Base-by-base conservation (phyloP, 2,329 filamentous ascomycete genomes). In the Teratosphaeria zuluensis region DNA sequence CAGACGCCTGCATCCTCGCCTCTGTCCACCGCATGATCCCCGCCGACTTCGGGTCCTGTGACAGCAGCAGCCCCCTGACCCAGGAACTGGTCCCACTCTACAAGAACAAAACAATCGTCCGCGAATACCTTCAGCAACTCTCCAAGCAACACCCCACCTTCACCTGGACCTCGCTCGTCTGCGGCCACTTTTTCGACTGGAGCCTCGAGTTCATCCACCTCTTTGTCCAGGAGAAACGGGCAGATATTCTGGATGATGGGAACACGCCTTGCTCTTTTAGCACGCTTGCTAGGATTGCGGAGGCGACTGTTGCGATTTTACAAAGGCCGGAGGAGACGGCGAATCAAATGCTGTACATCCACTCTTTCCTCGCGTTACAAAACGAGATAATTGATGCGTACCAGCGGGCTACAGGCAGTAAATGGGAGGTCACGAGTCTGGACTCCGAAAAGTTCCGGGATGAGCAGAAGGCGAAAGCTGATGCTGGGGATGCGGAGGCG, bases 161-260 rank as follows among this genome's bases (percentile, higher is more conserved):
- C 62, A 78, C 75, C 32, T 88, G 84, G 84, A 86, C 82, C 1
- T 80, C 75, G 1, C 68, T 88, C 14, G 78, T 83, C 3, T 80
- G 75, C 8, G 82, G 84, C 0, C 72, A 80, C 1, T 83, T 87
- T 69, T 84, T 87, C 66, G 84, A 87, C 65, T 83, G 79, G 81
- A 77, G 78, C 14, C 72, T 85, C 46, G 77, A 78, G 1, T 78
- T 82, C 60, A 66, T 84, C 1, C 81, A 81, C 42, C 76, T 84
- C 60, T 75, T 83, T 59, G 66, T 80, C 51, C 62, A 73, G 9
- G 72, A 73, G 33, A 80, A 79, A 61, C 81, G 75, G 0, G 81
- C 78, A 1, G 80, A 74, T 0, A 76, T 87, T 38, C 78, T 80
- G 63, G 84, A 87, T 68, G 78, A 77, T 0, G 84, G 84, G 3